A percentile compares a stretch with the other conserved stretches of the same genome.
phyloP scores from a whole-genome alignment of 1,284 basidiomycete species.

The Irpex sp. region DNA sequence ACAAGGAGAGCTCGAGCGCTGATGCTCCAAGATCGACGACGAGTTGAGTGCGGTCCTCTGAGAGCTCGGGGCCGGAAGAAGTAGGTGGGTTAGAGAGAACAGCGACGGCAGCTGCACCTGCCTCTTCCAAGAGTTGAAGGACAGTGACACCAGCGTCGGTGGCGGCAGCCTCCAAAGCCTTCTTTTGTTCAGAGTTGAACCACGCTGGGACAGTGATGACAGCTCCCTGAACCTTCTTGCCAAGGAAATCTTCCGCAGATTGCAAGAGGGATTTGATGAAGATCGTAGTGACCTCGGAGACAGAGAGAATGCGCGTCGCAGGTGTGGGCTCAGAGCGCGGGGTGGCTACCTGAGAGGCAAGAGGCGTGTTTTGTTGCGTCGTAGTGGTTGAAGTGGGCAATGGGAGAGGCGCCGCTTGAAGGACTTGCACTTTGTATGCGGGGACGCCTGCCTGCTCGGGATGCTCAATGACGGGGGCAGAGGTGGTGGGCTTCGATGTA shows the following conservation, averaged over 20 bases:
- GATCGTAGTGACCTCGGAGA: constrained; percentile 81
- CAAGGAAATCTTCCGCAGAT: constrained; percentile 93
- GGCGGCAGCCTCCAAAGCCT: constrained; percentile 73
- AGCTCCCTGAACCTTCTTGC: constrained; percentile 76
- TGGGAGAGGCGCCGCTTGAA: constrained; percentile 69
- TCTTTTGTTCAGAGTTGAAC: constrained; percentile 70
- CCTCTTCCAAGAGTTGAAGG: constrained; percentile 83
- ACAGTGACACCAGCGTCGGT: constrained; percentile 82
- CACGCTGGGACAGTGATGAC: constrained; percentile 83
- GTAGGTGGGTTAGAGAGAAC: constrained; percentile 45
- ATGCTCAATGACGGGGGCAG: constrained; percentile 73
- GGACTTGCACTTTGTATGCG: constrained; percentile 83
- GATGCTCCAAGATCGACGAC: constrained; percentile 72
- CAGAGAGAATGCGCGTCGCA: constrained; percentile 75
- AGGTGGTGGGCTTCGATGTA: constrained; percentile 47
- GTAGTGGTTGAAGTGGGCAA: constrained; percentile 41
- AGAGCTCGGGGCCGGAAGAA: constrained; percentile 38
- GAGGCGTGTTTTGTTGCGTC: constrained; percentile 46
- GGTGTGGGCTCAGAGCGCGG: constrained; percentile 79
- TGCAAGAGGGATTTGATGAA: constrained; percentile 85
- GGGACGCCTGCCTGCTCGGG: constrained; percentile 72
- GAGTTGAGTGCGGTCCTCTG: constrained; percentile 61
- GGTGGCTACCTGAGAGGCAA: constrained; percentile 57
- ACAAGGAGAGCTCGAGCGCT: constrained; percentile 54
- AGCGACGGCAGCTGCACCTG: constrained; percentile 70